Conservation (phyloP, 2,329 filamentous ascomycete genomes). For the Colletotrichum eremochloae region DNA sequence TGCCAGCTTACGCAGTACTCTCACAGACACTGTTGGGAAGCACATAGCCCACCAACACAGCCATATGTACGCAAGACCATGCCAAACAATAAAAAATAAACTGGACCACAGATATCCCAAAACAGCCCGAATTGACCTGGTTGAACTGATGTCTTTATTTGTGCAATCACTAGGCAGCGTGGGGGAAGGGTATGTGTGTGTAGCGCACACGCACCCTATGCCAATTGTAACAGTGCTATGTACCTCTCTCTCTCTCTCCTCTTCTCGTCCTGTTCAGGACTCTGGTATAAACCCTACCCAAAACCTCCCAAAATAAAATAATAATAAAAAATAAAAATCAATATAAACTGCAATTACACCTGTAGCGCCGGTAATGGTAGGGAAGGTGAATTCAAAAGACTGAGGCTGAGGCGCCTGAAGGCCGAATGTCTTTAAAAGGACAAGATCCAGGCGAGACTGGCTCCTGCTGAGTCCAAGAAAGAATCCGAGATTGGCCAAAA, state of each 20-base stretch:
- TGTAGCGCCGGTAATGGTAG: constrained; percentile 22
- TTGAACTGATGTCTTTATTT: neutral
- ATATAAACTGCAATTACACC: constrained; percentile 30
- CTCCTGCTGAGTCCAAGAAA: neutral
- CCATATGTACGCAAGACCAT: neutral
- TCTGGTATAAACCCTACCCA: constrained; percentile 34
- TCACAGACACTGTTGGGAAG: constrained; percentile 32
- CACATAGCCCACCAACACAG: constrained; percentile 4
- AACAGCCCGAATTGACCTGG: neutral
- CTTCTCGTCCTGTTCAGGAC: constrained; percentile 14
- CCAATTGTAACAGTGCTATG: constrained; percentile 25
- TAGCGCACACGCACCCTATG: neutral
- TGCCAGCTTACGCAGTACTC: neutral
- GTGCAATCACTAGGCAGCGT: constrained; percentile 12
- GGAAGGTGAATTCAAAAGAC: constrained; percentile 11
- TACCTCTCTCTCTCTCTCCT: constrained; percentile 14
- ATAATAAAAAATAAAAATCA: neutral
- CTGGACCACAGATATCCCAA: neutral
- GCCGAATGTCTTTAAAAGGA: neutral
- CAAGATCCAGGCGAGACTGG: neutral
- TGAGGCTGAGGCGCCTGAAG: constrained; percentile 10
- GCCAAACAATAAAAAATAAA: neutral
- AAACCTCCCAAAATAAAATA: constrained; percentile 8
- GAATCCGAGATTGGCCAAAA: neutral
- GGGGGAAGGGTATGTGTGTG: neutral